Evolutionary conservation across 2,329 filamentous ascomycete species (phyloP), one percentile per base, ranked within the genome.

Genomic region (Bisporella sp.): DNA sequence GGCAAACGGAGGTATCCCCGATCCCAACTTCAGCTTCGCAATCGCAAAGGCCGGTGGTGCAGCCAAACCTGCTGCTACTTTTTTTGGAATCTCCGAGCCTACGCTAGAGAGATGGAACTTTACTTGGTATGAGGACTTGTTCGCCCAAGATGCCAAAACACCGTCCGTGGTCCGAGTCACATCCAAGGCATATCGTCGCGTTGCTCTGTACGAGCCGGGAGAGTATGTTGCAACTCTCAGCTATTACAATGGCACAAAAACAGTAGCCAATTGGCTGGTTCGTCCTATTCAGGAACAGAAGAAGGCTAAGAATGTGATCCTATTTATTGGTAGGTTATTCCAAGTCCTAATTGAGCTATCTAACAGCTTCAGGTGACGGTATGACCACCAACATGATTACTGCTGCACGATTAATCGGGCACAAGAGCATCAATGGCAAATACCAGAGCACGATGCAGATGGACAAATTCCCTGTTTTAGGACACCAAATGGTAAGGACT

Each of bases 51-150:
- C 81, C 49, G 80, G 78, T 41, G 69, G 68, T 46, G 64, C 70
- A 52, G 65, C 77, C 30, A 69, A 79, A 63, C 70, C 75, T 50
- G 80, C 82, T 40, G 73, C 82, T 12, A 71, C 81, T 40, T 90
- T 80, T 70, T 92, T 93, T 71, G 73, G 74, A n/a, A 63, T 85
- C 35, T 62, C 76, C 2, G 87, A 92, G 65, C 84, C 88, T 21
- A 69, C 80, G 65, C 70, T 93, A 12, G 89, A 95, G 74, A 83
- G 75, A 56, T 95, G 89, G 89, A 78, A 82, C 57, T 93, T 93
- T 64, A 76, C 76, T n/a, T 93, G 86, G 85, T 92, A 79, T 63
- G 89, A 92, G 72, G 85, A 95, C 61, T 77, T 89, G 30, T 95
- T 89, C 64, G 88, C 88, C 31, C 72, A 82, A 62, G 87, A 91